A percentile compares a stretch with the other conserved stretches of the same genome.
Evolutionary conservation across 495 filamentous ascomycete species (phyloP).

Genomic region (Aspergillus campestris): DNA sequence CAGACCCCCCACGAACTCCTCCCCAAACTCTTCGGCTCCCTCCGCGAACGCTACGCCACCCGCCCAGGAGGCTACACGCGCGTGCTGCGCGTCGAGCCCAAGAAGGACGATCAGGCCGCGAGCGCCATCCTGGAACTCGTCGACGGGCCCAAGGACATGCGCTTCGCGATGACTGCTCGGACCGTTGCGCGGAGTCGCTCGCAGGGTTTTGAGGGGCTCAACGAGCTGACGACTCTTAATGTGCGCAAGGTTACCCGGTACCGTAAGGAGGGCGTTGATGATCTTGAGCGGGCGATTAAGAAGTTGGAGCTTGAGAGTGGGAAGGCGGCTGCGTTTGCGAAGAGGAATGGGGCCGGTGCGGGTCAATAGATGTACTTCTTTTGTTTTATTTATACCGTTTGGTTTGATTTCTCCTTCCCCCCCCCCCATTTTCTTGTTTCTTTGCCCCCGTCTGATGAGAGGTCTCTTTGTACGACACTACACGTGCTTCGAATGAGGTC

Average conservation of each 20-base stretch:
- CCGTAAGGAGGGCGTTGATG: slow-evolving; percentile 55
- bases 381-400: no score
- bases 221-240: slow-evolving; percentile 66
- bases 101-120: slow-evolving; percentile 66
- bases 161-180: slow-evolving; percentile 84
- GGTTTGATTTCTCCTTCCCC: neutral
- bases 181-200: slow-evolving; percentile 57
- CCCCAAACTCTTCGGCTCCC: slow-evolving; percentile 79
- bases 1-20: slow-evolving; percentile 59
- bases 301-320: slow-evolving; percentile 36
- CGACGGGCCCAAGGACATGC: slow-evolving; percentile 90
- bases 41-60: slow-evolving; percentile 69
- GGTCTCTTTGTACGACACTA: no score
- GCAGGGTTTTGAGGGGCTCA: slow-evolving; percentile 42
- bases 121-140: slow-evolving; percentile 94
- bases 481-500: no score
- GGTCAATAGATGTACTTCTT: slow-evolving; percentile 2
- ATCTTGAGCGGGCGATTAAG: slow-evolving; percentile 63
- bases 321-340: slow-evolving; percentile 1
- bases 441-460: neutral
- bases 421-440: slow-evolving; percentile 1
- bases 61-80: slow-evolving; percentile 91
- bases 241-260: slow-evolving; percentile 78
- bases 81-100: slow-evolving; percentile 76
- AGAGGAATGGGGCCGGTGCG: slow-evolving; percentile 1